These are phyloP conservation scores for Coelastrella sp. DNA, from an alignment of 139 green algal genomes.

Conservation along the genomic window DNA sequence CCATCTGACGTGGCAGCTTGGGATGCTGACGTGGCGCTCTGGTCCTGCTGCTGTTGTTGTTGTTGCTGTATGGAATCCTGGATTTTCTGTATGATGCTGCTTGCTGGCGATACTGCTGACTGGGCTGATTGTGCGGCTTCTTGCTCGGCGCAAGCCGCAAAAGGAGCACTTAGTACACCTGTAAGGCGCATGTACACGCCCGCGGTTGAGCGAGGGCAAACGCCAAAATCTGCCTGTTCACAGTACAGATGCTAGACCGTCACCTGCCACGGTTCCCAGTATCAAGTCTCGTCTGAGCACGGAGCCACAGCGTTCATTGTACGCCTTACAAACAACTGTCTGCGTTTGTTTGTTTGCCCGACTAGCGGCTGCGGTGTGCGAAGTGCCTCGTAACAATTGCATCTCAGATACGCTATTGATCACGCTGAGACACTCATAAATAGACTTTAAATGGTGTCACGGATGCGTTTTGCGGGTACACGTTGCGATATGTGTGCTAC, in stretches of 20 bases:
- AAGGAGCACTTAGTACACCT: neutral
- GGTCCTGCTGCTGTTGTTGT: neutral
- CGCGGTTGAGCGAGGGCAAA: too few species aligned
- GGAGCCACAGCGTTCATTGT: neutral
- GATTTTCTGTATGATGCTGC: neutral
- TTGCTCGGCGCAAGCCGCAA: neutral
- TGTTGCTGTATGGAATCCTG: neutral
- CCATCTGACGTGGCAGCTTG: neutral
- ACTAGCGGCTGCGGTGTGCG: neutral
- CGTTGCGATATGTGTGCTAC: neutral
- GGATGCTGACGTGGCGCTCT: neutral
- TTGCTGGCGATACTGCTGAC: neutral
- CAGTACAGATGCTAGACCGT: neutral
- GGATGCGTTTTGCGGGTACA: neutral
- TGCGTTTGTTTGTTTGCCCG: neutral
- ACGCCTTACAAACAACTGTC: neutral
- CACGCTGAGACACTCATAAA: neutral
- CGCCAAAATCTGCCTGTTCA: too few species aligned
- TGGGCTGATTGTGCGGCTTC: neutral
- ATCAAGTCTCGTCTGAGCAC: neutral
- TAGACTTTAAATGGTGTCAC: neutral
- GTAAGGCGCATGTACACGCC: neutral
- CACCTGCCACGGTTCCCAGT: neutral
- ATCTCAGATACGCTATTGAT: neutral
- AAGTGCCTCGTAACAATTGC: neutral